phyloP scores from a whole-genome alignment of 441 rosid species.

The Arabidopsis hybrid region DNA sequence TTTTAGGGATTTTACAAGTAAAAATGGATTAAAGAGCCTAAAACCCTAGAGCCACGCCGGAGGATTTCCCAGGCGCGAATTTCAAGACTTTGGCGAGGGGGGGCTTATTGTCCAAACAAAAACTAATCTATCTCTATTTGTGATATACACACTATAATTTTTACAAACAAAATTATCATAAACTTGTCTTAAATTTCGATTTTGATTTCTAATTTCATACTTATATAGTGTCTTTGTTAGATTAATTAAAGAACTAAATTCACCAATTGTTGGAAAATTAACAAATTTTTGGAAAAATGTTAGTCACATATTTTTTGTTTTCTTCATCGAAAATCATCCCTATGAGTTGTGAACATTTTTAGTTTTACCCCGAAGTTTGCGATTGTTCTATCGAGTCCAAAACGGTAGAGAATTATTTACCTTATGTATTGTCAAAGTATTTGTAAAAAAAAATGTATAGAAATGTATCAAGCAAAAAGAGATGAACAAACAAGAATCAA shows the following conservation, averaged over 20 bases:
- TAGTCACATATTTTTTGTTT: neutral
- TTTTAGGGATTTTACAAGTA: slow-evolving; percentile 25
- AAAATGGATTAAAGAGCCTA: slow-evolving; percentile 21
- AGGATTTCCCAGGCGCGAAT: slow-evolving; percentile 52
- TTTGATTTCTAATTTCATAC: no score
- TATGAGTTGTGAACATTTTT: neutral
- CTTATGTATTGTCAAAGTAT: slow-evolving; percentile 3
- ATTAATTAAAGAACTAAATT: neutral
- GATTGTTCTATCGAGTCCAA: neutral
- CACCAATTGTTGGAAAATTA: neutral
- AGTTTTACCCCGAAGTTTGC: neutral
- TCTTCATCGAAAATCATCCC: neutral
- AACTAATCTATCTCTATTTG: slow-evolving; percentile 19
- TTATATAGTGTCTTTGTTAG: neutral
- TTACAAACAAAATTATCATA: neutral
- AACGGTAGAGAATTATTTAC: slow-evolving; percentile 11
- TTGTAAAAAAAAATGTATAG: neutral
- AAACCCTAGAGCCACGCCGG: slow-evolving; percentile 46
- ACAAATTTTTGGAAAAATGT: neutral
- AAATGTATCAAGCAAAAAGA: slow-evolving; percentile 10
- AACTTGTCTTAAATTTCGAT: neutral
- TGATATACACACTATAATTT: neutral
- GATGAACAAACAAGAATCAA: slow-evolving; percentile 17
- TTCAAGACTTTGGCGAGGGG: slow-evolving; percentile 39
- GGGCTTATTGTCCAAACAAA: slow-evolving; percentile 35